Base-by-base conservation (phyloP, 306 rosid species). In the Malus sylvestris region DNA sequence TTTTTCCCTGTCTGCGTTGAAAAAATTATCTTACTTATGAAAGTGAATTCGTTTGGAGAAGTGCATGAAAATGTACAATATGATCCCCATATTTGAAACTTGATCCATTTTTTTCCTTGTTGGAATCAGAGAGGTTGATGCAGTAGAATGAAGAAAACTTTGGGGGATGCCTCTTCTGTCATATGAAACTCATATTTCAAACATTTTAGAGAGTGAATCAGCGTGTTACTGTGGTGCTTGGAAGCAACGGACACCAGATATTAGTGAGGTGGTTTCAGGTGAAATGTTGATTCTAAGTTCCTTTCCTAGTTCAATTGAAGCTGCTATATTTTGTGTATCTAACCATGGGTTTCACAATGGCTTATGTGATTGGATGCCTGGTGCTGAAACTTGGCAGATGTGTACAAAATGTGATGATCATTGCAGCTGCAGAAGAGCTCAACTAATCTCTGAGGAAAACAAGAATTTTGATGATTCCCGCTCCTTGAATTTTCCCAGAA, bases 381-480 rank as follows among this genome's bases (percentile, higher is more conserved):
- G 85, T 87, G 78, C 85, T 83, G 85, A 83, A 91, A 87, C 84
- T 84, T 87, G 91, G 87, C 91, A 89, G 97, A 93, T 89, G 82
- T 87, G 88, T 85, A 69, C 81, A 44, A 87, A 87, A 75, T 81
- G 93, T 73, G 77, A 77, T 68, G 85, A 78, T 40, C 71, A 60
- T 76, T 81, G 81, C 76, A 77, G 88, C 88, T 86, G 86, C 86
- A 80, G 81, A 83, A 85, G 81, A 76, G 81, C 82, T 79, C 81
- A 83, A 81, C 64, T 55, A 70, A 77, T 77, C 73, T 79, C 76
- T 68, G 88, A 83, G 83, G 86, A 80, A 69, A 73, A 79, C 42
- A 77, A 76, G 77, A 83, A 73, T 71, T 78, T 74, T 55, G 84
- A 79, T 79, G 86, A 49, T 84, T 89, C 82, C 22, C 65, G 57